Base-by-base conservation (phyloP, 192 early-diverging fungal genomes). In the Podila verticillata region DNA sequence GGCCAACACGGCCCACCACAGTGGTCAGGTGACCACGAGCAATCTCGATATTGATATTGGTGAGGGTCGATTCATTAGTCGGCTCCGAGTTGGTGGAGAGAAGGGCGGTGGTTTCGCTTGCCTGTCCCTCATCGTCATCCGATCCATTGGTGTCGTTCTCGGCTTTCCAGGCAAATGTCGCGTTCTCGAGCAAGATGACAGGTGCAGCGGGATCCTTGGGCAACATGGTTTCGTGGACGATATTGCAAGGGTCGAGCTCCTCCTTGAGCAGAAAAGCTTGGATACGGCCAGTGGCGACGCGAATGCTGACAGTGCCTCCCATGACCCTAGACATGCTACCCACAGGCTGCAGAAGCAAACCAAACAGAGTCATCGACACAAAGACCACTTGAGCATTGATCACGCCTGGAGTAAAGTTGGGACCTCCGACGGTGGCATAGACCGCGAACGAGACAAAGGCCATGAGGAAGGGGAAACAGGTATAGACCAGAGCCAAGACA, bases 291-390 rank as follows among this genome's bases (percentile, higher is more conserved):
- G 93, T 84, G 0, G 95, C 88, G 7, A 97, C 97, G 7, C 83
- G 88, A 5, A 96, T 88, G 56, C 95, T 92, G 17, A 96, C 87
- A 0, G 89, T 73, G 3, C 91, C 78, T 8, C 89, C 87, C 20
- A 97, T 90, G 10, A 97, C 89, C 48, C 66, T 85, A 0, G 96
- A 94, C 69, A 98, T 92, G 30, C 91, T 83, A 31, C 85, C 65
- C 10, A 98, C 82, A 57, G 98, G 96, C 83, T 94, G 93, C 75
- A 90, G 89, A 34, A 98, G 82, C 47, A 97, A 81, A 80, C 94
- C 94, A 87, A 99, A 97, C 20, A 99, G 82, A 5, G 93, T 84
- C 48, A 99, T 82, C 3, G 93, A 90, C 6, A 96, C 96, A 82
- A 98, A 98, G 0, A 94, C 91, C 57, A 93, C 74, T 66, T 89